Base-by-base conservation (phyloP, 352 stramenopile genomes). In the Pythium apleroticum region DNA sequence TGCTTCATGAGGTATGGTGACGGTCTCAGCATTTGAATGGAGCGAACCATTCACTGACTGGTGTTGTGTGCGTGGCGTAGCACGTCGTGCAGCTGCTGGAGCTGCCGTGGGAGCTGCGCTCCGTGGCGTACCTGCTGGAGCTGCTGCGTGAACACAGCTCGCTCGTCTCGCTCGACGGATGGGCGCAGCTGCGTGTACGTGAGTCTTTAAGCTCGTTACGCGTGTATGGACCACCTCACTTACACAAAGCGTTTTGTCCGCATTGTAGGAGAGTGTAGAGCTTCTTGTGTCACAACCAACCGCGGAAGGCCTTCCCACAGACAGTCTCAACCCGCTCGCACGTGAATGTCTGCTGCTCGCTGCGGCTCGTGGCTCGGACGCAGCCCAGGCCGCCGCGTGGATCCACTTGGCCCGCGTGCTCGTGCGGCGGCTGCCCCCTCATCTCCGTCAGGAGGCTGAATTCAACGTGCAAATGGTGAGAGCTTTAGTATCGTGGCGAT, bases 401-500 rank as follows among this genome's bases (percentile, higher is more conserved):
- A 73, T 93, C 55, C 50, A 57, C 14, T 72, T 89, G 30, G 73
- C 73, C 17, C 79, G 84, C 2, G 69, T 77, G 50, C 54, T 93
- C 35, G 62, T 89, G 22, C 71, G 74, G 10, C 71, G 81, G 22
- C 65, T 93, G 30, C 77, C 81, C 0, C 45, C 73, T n/a, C 73
- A 86, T 46, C 56, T 88, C 20, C 69, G 81, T 41, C 81, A 87
- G 57, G 84, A 91, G 46, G 79, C 82, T 7, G 84, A 93, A 25
- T 93, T 93, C 55, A 90, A 84, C 48, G 65, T 93, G 8, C 84
- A 91, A 66, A 91, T 91, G 80, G 84, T 93, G 71, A 20, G 52
- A 48, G 14, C 33, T 1, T 15, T 60, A 9, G 17, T 15, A 33
- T 19, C 35, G 28, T 50, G 37, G 15, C 37, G 27, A 31, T n/a